These are phyloP conservation scores for Hymenoscyphus albidus DNA, from an alignment of 2,329 filamentous ascomycete species.

Conservation along the genomic window DNA sequence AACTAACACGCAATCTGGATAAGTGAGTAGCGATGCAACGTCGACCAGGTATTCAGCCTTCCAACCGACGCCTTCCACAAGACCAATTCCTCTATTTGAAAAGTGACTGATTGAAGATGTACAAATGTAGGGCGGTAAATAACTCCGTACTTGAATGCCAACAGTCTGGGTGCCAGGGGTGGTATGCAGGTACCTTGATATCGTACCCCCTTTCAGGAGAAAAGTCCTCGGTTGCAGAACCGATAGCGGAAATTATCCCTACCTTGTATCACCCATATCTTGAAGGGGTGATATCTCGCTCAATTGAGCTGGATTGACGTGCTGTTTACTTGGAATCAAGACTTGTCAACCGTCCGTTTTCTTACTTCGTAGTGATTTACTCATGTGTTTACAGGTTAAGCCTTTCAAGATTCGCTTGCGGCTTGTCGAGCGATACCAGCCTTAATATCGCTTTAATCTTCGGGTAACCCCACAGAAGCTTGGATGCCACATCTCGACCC, in stretches of 20 bases:
- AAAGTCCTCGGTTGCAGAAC: constrained; percentile 10
- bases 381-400: background rate
- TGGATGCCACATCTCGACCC: background rate
- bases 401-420: background rate
- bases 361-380: background rate
- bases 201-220: constrained; percentile 13
- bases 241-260: constrained; percentile 1
- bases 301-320: background rate
- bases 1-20: constrained; percentile 5
- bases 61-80: background rate
- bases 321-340: background rate
- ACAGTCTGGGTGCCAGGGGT: constrained; percentile 4
- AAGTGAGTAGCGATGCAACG: background rate
- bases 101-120: background rate
- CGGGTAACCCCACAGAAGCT: background rate
- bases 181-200: constrained; percentile 21
- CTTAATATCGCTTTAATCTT: background rate
- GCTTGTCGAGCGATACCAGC: background rate
- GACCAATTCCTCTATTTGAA: constrained; percentile 2
- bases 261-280: background rate
- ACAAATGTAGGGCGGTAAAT: constrained; percentile 10
- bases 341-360: background rate
- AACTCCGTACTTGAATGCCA: background rate
- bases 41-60: background rate
- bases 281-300: background rate